Evolutionary conservation across 495 filamentous ascomycete species (phyloP), one percentile per base, ranked within the genome.

Genomic region (Darksidea phi): DNA sequence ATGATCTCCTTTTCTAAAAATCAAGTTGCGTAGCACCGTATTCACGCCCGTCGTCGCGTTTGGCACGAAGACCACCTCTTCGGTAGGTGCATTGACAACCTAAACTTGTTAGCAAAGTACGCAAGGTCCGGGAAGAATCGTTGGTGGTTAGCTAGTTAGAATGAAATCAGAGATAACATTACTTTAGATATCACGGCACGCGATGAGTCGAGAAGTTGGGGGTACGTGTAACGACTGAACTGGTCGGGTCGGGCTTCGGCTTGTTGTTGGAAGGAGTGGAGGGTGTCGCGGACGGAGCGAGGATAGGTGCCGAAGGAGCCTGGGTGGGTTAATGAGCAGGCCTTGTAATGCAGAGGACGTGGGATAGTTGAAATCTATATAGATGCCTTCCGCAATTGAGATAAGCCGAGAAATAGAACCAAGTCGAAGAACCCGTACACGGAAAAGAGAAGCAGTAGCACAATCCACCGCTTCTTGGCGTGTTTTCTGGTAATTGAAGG

Each of bases 231-330:
- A 18, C 87, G 83, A 64, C 91, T 82, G 75, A 91, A 97, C 20
- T 72, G 68, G 75, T 95, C 89, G 0, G 91, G 88, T 8, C 70
- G 74, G 0, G 77, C 62, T 75, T 97, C 92, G 54, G 78, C 73
- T 0, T 72, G 64, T 55, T 79, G 75, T 72, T 91, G 83, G 66
- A 81, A 86, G 32, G 72, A 50, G 34, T 78, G 80, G 18, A 85
- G 78, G n/a, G 76, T 76, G 5, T 79, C 68, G 36, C 79, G 80
- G 65, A 96, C 77, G 36, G 74, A 57, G 11, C 66, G 72, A 12
- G 92, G 91, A 67, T 85, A 84, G 11, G 88, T 82, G 17, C 91
- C 91, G 72, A 88, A 96, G 21, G 91, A 91, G 55, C 90, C 89
- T 87, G 15, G 8, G 34, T 53, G 23, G 21, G 45, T 67, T 50